Conservation (phyloP, 2,329 filamentous ascomycete species). For the Ceratocystis papillata region DNA sequence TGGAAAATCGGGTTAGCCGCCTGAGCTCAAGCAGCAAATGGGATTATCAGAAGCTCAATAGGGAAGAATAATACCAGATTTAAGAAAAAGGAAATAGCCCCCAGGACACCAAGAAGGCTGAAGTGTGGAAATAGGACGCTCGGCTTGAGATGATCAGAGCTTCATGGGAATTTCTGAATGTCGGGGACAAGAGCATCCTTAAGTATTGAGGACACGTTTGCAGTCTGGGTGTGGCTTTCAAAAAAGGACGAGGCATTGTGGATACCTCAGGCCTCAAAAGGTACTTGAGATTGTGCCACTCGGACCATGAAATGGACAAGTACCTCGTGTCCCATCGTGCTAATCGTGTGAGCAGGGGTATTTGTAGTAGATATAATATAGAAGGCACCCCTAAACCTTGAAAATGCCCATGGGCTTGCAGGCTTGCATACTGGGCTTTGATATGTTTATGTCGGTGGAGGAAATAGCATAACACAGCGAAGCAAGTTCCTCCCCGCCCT, state of each 20-base stretch:
- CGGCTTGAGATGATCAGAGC: constrained; percentile 21
- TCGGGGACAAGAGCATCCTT: constrained; percentile 23
- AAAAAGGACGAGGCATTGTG: not conserved
- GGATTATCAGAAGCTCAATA: not conserved
- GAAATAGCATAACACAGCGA: not conserved
- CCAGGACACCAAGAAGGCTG: not conserved
- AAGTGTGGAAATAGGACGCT: constrained; percentile 21
- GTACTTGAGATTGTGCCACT: constrained; percentile 12
- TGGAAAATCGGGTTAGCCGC: constrained; percentile 5
- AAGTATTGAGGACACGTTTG: constrained; percentile 26
- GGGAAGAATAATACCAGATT: not conserved
- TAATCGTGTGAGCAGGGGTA: constrained; percentile 14
- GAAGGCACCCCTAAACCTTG: constrained; percentile 18
- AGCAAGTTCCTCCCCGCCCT: not conserved
- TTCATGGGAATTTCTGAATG: not conserved
- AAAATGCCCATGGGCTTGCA: not conserved
- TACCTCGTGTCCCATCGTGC: constrained; percentile 5
- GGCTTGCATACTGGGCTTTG: not conserved
- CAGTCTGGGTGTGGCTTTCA: constrained; percentile 15
- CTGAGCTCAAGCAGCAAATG: not conserved
- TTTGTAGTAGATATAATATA: constrained; percentile 5
- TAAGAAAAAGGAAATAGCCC: constrained; percentile 1
- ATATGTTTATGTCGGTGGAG: not conserved
- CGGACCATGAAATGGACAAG: constrained; percentile 14
- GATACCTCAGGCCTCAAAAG: constrained; percentile 22